Conservation (phyloP, 2,329 filamentous ascomycete genomes). For the Beauveria medogensis region DNA sequence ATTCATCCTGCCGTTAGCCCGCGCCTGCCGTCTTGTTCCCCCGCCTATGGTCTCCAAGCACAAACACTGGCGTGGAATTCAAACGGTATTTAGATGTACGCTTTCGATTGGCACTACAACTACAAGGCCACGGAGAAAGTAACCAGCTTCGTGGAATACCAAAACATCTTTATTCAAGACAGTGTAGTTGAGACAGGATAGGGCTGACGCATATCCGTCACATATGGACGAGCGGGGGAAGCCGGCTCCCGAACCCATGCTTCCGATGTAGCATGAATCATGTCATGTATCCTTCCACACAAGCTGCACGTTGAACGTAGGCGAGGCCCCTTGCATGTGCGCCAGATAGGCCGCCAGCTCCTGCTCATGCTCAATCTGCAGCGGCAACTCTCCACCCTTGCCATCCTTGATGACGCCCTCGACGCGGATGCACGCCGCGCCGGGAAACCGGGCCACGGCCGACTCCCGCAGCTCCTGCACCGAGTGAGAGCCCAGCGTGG, state of each 20-base stretch:
- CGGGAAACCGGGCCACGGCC: conserved; percentile 53
- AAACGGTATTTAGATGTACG: not conserved
- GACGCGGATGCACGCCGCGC: conserved; percentile 49
- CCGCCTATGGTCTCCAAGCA: not conserved
- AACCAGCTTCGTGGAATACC: not conserved
- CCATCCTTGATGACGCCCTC: conserved; percentile 58
- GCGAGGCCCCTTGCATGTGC: conserved; percentile 44
- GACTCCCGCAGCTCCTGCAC: conserved; percentile 56
- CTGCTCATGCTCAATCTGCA: conserved; percentile 61
- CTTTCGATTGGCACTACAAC: not conserved
- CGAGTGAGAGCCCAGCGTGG: conserved; percentile 49
- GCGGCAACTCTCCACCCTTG: conserved; percentile 51
- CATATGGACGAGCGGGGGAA: not conserved
- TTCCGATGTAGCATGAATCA: no score
- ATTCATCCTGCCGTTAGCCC: not conserved
- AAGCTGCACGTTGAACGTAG: conserved; percentile 36
- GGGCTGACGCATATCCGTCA: not conserved
- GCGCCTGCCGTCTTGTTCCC: not conserved
- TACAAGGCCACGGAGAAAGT: not conserved
- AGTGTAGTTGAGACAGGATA: not conserved
- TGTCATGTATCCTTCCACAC: conserved; percentile 21
- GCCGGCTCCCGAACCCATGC: not conserved
- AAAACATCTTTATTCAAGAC: not conserved
- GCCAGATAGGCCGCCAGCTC: conserved; percentile 66
- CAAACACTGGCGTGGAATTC: not conserved